Conservation (phyloP, 192 early-diverging fungal genomes). For the Polychytrium aggregatum region DNA sequence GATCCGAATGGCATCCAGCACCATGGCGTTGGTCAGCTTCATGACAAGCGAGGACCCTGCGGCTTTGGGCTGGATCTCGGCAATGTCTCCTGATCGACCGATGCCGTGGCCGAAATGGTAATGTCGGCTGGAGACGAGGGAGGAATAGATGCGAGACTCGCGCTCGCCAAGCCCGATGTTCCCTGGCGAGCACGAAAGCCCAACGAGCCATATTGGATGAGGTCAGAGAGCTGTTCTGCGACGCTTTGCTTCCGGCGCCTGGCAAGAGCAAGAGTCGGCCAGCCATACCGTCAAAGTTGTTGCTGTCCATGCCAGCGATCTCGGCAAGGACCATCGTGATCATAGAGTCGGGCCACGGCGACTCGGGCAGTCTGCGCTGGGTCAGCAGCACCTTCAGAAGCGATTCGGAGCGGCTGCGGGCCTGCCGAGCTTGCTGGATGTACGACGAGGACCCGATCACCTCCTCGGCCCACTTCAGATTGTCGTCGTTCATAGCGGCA, state of each 20-base stretch:
- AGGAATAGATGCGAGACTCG: too few relatives aligned
- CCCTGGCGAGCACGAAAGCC: neutral
- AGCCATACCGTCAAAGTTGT: neutral
- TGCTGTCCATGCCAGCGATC: neutral
- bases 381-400: too few relatives aligned
- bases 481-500: too few relatives aligned
- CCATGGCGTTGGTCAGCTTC: neutral
- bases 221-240: too few relatives aligned
- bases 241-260: too few relatives aligned
- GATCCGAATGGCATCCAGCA: neutral
- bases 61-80: conserved; percentile 3
- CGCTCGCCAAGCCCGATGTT: neutral
- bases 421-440: too few relatives aligned
- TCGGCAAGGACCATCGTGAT: neutral
- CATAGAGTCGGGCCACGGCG: neutral
- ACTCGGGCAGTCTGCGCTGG: too few relatives aligned
- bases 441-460: too few relatives aligned
- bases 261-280: too few relatives aligned
- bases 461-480: too few relatives aligned
- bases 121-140: neutral
- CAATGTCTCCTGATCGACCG: conserved; percentile 2
- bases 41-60: conserved; percentile 1
- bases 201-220: too few relatives aligned
- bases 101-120: neutral
- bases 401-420: too few relatives aligned